These are phyloP conservation scores for Lolium rigidum DNA, from an alignment of 176 grass and related monocot genomes.

Conservation along the genomic window DNA sequence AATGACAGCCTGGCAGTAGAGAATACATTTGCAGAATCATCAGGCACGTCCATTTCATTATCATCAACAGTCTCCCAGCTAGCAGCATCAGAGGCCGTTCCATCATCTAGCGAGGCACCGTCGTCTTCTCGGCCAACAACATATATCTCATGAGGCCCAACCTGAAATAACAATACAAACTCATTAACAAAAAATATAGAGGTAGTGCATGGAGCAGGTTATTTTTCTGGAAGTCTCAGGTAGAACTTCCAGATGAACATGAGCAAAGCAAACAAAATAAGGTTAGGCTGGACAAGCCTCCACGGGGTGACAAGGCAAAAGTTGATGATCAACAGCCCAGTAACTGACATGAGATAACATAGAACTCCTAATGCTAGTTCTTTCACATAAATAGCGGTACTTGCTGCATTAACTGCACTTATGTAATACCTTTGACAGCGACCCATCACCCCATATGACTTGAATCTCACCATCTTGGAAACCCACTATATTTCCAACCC, in stretches of 20 bases:
- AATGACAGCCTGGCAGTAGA: conserved; percentile 15
- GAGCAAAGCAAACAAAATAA: conserved; percentile 6
- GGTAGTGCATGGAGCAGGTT: neutral
- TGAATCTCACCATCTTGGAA: conserved; percentile 83
- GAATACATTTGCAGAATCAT: conserved; percentile 69
- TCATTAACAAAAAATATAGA: conserved; percentile 30
- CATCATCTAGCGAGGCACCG: conserved; percentile 72
- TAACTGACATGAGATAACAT: neutral
- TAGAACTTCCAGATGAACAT: conserved; percentile 10
- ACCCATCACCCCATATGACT: conserved; percentile 87
- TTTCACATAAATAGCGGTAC: conserved; percentile 27
- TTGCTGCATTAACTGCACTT: conserved; percentile 27
- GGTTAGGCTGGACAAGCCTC: neutral
- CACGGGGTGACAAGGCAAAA: conserved; percentile 6
- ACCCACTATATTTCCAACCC: conserved; percentile 86
- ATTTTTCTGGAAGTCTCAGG: neutral
- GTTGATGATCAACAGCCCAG: neutral
- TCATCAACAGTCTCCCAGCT: conserved; percentile 99
- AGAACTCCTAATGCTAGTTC: conserved; percentile 29
- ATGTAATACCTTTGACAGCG: conserved; percentile 69
- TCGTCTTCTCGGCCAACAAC: conserved; percentile 92
- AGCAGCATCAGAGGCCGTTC: conserved; percentile 59
- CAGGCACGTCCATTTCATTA: conserved; percentile 70
- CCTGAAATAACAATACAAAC: conserved; percentile 59
- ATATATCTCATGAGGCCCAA: conserved; percentile 89